Evolutionary conservation across 441 rosid genomes (phyloP).

Genomic region (Erodium texanum): DNA sequence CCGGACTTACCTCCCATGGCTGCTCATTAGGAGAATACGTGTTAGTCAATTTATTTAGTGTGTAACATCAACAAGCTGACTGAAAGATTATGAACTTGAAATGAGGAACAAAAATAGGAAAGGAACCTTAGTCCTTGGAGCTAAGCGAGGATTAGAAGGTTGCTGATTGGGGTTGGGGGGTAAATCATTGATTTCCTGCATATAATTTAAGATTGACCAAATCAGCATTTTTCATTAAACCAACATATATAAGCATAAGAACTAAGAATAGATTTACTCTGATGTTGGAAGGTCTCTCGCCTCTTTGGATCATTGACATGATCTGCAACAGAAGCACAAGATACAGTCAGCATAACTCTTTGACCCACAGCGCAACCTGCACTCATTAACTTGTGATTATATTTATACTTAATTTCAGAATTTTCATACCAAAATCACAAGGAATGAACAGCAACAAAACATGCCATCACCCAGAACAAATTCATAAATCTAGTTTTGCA

Average conservation of each 20-base stretch:
- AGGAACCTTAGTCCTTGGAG: slow-evolving; percentile 69
- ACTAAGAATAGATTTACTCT: slow-evolving; percentile 35
- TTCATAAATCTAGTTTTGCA: too few species aligned
- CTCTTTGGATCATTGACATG: slow-evolving; percentile 89
- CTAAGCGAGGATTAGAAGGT: slow-evolving; percentile 57
- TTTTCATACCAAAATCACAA: too few species aligned
- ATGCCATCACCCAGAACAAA: too few species aligned
- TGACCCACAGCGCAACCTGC: not conserved
- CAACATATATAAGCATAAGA: slow-evolving; percentile 12
- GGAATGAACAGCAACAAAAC: too few species aligned
- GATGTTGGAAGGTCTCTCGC: slow-evolving; percentile 86
- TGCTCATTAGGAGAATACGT: slow-evolving; percentile 20
- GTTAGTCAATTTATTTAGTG: slow-evolving; percentile 11
- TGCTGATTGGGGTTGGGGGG: slow-evolving; percentile 86
- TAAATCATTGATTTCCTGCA: slow-evolving; percentile 78
- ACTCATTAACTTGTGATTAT: not conserved
- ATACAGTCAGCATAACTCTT: not conserved
- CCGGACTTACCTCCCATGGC: slow-evolving; percentile 74
- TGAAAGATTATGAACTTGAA: not conserved
- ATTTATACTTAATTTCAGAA: too few species aligned
- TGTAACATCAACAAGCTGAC: not conserved
- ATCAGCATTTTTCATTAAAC: slow-evolving; percentile 17
- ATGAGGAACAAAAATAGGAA: not conserved
- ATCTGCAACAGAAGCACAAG: slow-evolving; percentile 42
- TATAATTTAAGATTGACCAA: slow-evolving; percentile 14